These are phyloP conservation scores for Paramecium bursaria DNA, from an alignment of 73 alveolate genomes.

Conservation along the genomic window DNA sequence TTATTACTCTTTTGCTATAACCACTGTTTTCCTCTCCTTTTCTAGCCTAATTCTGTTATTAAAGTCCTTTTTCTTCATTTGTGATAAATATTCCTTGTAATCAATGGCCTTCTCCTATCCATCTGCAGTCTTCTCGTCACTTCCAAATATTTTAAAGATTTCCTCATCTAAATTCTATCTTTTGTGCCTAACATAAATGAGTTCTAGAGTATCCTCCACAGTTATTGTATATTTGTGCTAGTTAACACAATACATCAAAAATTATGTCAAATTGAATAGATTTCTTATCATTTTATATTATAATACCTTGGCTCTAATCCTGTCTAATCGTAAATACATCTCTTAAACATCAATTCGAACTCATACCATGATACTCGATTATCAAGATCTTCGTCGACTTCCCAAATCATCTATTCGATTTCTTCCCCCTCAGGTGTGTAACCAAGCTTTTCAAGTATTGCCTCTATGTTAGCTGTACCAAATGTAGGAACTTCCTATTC, in stretches of 20 bases:
- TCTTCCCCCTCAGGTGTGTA: slow-evolving; percentile 70
- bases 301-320: slow-evolving; percentile 78
- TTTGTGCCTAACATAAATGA: slow-evolving; percentile 78
- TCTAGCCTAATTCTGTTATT: slow-evolving; percentile 57
- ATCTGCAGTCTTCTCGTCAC: slow-evolving; percentile 68
- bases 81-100: slow-evolving; percentile 40
- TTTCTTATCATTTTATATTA: slow-evolving; percentile 34
- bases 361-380: slow-evolving; percentile 76
- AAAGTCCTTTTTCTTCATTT: slow-evolving; percentile 57
- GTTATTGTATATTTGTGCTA: slow-evolving; percentile 76
- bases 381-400: slow-evolving; percentile 82
- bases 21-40: slow-evolving; percentile 64
- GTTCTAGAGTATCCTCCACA: slow-evolving; percentile 84
- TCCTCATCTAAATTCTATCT: slow-evolving; percentile 64
- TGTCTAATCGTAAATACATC: slow-evolving; percentile 79
- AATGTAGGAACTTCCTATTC: slow-evolving; percentile 28
- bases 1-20: no score
- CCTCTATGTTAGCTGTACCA: slow-evolving; percentile 33
- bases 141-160: slow-evolving; percentile 66
- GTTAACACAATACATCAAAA: slow-evolving; percentile 76
- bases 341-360: slow-evolving; percentile 79
- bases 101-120: slow-evolving; percentile 66
- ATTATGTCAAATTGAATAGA: slow-evolving; percentile 74
- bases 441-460: slow-evolving; percentile 27
- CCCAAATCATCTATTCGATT: slow-evolving; percentile 84